Evolutionary conservation across 495 filamentous ascomycete species (phyloP).

Genomic region (Neurospora sp.): DNA sequence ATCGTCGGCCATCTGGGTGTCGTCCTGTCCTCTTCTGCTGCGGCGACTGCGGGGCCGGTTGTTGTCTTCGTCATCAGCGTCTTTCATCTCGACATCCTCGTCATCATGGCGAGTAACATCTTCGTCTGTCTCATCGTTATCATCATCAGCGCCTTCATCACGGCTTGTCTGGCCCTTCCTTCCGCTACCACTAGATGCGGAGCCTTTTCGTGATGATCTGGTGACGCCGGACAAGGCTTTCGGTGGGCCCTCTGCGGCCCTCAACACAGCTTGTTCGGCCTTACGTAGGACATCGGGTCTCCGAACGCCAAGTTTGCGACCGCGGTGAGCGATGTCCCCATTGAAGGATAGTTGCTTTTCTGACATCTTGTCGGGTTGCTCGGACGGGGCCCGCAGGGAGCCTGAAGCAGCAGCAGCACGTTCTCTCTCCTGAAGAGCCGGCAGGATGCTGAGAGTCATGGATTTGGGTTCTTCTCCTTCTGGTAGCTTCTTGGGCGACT

Average conservation of each 20-base stretch:
- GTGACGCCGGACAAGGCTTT: slow-evolving; percentile 15
- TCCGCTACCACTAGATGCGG: slow-evolving; percentile 26
- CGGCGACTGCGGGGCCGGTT: neutral
- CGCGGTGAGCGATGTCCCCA: slow-evolving; percentile 26
- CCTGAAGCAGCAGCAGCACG: slow-evolving; percentile 8
- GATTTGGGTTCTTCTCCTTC: neutral
- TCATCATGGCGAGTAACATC: slow-evolving; percentile 7
- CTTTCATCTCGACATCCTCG: slow-evolving; percentile 26
- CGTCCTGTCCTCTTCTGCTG: slow-evolving; percentile 11
- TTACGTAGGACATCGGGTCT: slow-evolving; percentile 39
- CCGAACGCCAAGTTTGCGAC: slow-evolving; percentile 29
- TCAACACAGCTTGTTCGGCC: slow-evolving; percentile 38
- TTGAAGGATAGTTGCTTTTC: slow-evolving; percentile 27
- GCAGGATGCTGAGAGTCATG: slow-evolving; percentile 41
- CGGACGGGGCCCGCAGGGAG: slow-evolving; percentile 19
- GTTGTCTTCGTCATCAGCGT: slow-evolving; percentile 17
- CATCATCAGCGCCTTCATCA: slow-evolving; percentile 18
- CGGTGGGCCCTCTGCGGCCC: slow-evolving; percentile 32
- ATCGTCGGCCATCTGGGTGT: slow-evolving; percentile 17
- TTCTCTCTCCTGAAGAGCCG: slow-evolving; percentile 20
- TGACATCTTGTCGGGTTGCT: slow-evolving; percentile 19
- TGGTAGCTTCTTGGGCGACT: neutral
- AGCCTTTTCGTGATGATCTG: slow-evolving; percentile 22
- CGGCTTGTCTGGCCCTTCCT: slow-evolving; percentile 18
- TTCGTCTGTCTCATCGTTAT: slow-evolving; percentile 9